Evolutionary conservation across 2,329 filamentous ascomycete genomes (phyloP), one percentile per base, ranked within the genome.

Genomic region (Canariomyces notabilis): DNA sequence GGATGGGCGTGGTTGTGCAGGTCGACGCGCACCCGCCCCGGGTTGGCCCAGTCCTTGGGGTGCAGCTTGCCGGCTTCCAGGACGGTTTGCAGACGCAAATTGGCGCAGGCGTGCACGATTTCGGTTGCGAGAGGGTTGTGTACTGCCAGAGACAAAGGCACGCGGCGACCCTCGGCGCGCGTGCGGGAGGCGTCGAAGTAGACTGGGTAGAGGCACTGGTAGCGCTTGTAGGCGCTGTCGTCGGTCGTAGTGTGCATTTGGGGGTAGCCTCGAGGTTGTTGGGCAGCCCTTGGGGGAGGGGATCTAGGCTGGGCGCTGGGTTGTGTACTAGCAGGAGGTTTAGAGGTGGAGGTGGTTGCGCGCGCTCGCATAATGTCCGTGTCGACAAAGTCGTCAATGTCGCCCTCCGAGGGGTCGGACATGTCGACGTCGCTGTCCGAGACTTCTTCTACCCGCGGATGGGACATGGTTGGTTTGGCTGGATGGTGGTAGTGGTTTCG

Each of bases 1-100:
- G 32, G 29, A 37, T 11, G 21, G 4, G 5, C 32, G 36, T 1
- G 15, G 38, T 35, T 40, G 52, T 36, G 85, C n/a, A 96, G 71
- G 61, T 83, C 71, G 40, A 97, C 81, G 57, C 87, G 82, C 53
- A 97, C 87, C 49, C 93, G 78, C 3, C 93, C 93, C 11, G 93
- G 93, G 71, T 98, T 98, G 46, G 85, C 84, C 93, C 93, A 98
- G 72, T 98, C 93, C 70, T 93, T 91, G 6, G 93, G 93, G 67
- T 98, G 93, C 50, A 82, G 78, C 73, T 95, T 95, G 62, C 86
- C 85, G 1, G 90, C 88, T 70, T 98, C 93, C 64, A 96, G 85
- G 6, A 93, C 82, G 35, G 85, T 83, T 51, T 79, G 76, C 29
- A 89, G 71, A 22, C 83, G 79, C 50, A 95, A 76, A 37, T 75